A percentile compares a stretch with the other conserved stretches of the same genome.
Evolutionary conservation across 78 protist genomes (phyloP).

Genomic region (Emiliania huxleyi): DNA sequence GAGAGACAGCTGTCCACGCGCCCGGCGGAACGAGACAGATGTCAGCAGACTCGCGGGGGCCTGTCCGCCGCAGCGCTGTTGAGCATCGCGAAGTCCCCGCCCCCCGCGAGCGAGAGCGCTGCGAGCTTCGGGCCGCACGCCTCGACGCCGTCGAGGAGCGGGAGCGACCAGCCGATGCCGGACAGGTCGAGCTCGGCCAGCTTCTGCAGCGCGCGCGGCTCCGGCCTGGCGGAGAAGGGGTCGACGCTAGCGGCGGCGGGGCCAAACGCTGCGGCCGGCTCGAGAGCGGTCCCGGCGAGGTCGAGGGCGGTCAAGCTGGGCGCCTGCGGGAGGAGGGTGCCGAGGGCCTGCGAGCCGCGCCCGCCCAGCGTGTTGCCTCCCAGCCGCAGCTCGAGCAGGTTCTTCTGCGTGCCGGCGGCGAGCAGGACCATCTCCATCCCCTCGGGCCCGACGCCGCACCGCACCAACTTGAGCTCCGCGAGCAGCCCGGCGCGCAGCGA

Average conservation of each 20-base stretch:
- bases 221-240: no score
- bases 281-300: neutral
- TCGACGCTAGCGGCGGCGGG: neutral
- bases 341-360: neutral
- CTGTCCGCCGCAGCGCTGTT: no score
- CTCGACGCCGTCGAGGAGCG: neutral
- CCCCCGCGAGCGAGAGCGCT: neutral
- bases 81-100: neutral
- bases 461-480: neutral
- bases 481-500: neutral
- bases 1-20: no score
- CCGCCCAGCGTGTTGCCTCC: neutral
- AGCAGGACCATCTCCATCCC: neutral
- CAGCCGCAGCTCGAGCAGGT: slow-evolving; percentile 4
- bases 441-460: neutral
- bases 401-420: neutral
- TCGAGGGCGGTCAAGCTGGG: neutral
- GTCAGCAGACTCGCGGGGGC: no score
- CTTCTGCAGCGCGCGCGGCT: neutral
- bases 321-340: neutral
- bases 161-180: neutral
- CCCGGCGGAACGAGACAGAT: neutral
- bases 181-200: neutral
- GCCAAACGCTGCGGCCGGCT: neutral
- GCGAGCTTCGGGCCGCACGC: neutral